Percentiles rank a stretch among this genome's conserved stretches.
Conservation (phyloP, 2,329 filamentous ascomycete genomes). For the Aspergillus pseudonomiae region DNA sequence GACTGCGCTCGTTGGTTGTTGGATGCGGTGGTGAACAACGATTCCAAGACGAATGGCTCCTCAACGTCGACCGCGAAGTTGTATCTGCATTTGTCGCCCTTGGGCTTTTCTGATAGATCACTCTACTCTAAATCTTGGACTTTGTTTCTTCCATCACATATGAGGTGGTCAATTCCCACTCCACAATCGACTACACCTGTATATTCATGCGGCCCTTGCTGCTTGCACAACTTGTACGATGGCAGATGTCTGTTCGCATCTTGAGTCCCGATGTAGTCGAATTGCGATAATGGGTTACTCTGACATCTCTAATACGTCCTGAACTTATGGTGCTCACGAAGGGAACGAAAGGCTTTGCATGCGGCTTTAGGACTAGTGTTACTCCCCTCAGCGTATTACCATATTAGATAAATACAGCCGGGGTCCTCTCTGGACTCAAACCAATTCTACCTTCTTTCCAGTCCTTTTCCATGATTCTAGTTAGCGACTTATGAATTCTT, state of each 20-base stretch:
- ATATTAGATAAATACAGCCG: neutral
- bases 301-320: neutral
- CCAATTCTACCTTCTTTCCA: neutral
- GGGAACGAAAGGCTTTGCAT: neutral
- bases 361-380: neutral
- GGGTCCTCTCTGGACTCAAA: neutral
- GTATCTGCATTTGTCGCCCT: conserved; percentile 44
- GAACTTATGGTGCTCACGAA: neutral
- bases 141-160: neutral
- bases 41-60: conserved; percentile 47
- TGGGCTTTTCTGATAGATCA: conserved; percentile 33
- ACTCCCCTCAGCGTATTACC: neutral
- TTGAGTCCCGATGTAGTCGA: neutral
- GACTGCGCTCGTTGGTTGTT: conserved; percentile 42
- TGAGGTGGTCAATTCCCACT: neutral
- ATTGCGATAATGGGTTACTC: neutral
- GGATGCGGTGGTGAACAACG: conserved; percentile 45
- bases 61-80: conserved; percentile 48
- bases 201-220: neutral
- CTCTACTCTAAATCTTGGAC: neutral
- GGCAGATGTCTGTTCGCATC: neutral
- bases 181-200: neutral
- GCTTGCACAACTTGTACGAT: neutral
- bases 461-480: neutral
- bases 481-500: neutral